Evolutionary conservation across 2,329 filamentous ascomycete genomes (phyloP), one percentile per base, ranked within the genome.

Genomic region (Fusarium lyarnte): DNA sequence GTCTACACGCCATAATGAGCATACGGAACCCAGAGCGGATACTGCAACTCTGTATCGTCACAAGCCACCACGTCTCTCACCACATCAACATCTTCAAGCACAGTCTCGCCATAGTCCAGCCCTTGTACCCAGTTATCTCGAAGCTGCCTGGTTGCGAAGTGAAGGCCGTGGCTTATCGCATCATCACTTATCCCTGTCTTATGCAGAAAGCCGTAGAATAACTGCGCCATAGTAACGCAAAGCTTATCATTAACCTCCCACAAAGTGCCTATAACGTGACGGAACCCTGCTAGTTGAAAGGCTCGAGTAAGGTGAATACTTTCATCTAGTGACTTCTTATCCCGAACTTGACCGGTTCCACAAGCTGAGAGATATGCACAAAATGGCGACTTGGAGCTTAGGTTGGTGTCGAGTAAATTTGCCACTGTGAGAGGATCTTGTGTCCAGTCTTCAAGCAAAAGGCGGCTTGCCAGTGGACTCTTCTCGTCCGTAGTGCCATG

Each of bases 71-170:
- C 39, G 21, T 16, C 39, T 23, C 39, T n/a, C 13, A 16, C 39
- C 8, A n/a, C 10, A 41, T n/a, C 39, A 16, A 13, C 8, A 4
- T 16, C 21, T 41, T 6, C 7, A 6, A 14, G 1, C 14, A 16
- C 8, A 41, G 14, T 10, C 13, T 41, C 21, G 3, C 13, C 21
- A 2, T n/a, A 23, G 0, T 13, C 39, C 13, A 16, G 3, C 5
- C 13, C 39, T 10, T 41, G 21, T 10, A 41, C 21, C 39, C 39
- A n/a, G 5, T 8, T 41, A 0, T 41, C 39, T n/a, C 39, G 21
- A 41, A 41, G 21, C 39, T n/a, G 39, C 12, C 39, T n/a, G 13
- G 1, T n/a, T 41, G 39, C 39, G 1, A n/a, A n/a, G 39, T 41
- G 39, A 41, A 41, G 39, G 8, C 21, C 21, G n/a, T 16, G 39